Base-by-base conservation (phyloP, 2,329 filamentous ascomycete species). In the Phyllosticta capitalensis region DNA sequence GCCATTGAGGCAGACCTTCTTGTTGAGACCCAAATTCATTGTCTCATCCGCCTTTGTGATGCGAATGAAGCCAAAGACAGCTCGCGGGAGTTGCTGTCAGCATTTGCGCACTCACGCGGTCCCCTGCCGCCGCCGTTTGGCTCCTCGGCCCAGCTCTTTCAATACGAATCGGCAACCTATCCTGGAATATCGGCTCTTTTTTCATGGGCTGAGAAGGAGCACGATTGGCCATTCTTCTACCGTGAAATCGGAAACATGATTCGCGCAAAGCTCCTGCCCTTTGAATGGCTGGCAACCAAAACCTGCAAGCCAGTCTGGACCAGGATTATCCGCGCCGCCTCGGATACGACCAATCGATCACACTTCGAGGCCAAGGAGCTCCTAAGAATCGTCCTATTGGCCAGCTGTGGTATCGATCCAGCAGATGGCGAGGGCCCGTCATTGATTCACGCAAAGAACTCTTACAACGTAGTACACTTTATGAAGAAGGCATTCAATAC, bases 221-320 rank as follows among this genome's bases (percentile, higher is more conserved):
- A 68, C n/a, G 67, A 69, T 10, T 59, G 68, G 61, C 64, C 67
- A 19, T 67, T 74, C 20, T 63, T 73, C 3, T 74, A 70, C 59
- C 68, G 71, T n/a, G 52, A 69, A 2, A 60, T 74, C 2, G 67
- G 68, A 51, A 65, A 67, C 38, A 66, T 74, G 66, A 61, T 75
- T 17, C 67, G 66, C 10, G 63, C 69, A 52, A 68, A 71, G 38
- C 65, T 70, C 12, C 56, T 74, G 9, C 71, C 71, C 2, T 55
- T 74, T 9, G 72, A 73, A 56, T 75, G 73, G 73, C 62, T 74
- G 17, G 72, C 72, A 2, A 73, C 72, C 2, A 64, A 67, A 33
- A 64, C 62, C 17, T 71, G 74, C 68, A 69, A 66, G 14, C 65
- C 67, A 3, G 51, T 74, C 4, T 75, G 70, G 69, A 70, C 67